These are phyloP conservation scores for Lasiosphaeria ovina DNA, from an alignment of 495 filamentous ascomycete genomes.

Conservation along the genomic window DNA sequence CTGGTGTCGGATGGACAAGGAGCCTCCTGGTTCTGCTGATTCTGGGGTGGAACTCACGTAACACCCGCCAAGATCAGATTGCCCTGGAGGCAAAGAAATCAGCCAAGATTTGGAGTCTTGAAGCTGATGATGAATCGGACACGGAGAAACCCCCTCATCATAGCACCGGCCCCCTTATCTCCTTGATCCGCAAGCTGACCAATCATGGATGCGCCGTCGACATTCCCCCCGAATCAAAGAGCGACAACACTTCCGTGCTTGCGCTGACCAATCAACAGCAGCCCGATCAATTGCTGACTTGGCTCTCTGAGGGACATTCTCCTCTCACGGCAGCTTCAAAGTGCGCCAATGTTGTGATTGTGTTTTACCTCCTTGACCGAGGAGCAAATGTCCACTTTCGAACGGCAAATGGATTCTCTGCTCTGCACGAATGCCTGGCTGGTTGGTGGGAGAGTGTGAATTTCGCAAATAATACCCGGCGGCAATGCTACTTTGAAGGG, in stretches of 20 bases:
- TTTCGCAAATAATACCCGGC: too few species aligned
- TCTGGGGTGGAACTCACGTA: not conserved
- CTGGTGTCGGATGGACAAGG: not conserved
- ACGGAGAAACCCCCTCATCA: not conserved
- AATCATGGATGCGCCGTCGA: not conserved
- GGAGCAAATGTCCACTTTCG: not conserved
- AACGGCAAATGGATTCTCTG: not conserved
- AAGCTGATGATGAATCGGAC: too few species aligned
- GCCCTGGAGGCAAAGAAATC: too few species aligned
- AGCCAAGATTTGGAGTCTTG: too few species aligned
- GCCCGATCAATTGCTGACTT: not conserved
- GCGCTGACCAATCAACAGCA: not conserved
- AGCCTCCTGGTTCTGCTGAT: not conserved
- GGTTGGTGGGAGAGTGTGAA: not conserved
- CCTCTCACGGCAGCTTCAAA: conserved; percentile 6
- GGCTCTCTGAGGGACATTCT: not conserved
- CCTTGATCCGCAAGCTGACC: not conserved
- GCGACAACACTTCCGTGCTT: not conserved
- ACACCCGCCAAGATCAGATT: not conserved
- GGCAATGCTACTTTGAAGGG: too few species aligned
- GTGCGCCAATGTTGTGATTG: not conserved
- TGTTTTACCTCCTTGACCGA: not conserved
- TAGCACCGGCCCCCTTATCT: not conserved
- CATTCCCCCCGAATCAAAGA: not conserved
- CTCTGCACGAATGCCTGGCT: not conserved